Percentiles rank a stretch among this genome's conserved stretches.
These are phyloP conservation scores for Liriodendron chinense DNA, from an alignment of 164 flowering plant genomes.

Conservation along the genomic window DNA sequence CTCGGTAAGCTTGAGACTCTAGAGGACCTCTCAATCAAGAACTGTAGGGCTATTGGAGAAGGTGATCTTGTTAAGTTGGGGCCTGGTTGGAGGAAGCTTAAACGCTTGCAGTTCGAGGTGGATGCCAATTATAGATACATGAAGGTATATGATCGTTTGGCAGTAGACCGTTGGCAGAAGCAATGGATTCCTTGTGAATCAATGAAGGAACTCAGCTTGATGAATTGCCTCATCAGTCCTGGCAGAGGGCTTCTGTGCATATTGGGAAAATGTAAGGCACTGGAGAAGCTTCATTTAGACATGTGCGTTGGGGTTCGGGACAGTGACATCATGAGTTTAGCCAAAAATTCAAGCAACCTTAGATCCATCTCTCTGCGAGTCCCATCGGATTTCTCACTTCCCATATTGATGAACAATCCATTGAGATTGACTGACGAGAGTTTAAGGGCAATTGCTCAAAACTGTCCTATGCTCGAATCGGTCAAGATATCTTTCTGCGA, in stretches of 20 bases:
- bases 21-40: constrained; percentile 64
- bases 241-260: constrained; percentile 81
- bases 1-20: constrained; percentile 61
- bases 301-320: constrained; percentile 80
- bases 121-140: constrained; percentile 70
- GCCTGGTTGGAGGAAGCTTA: constrained; percentile 59
- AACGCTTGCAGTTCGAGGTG: constrained; percentile 65
- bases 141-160: constrained; percentile 60
- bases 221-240: constrained; percentile 66
- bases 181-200: constrained; percentile 63
- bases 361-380: constrained; percentile 59
- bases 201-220: constrained; percentile 66
- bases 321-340: constrained; percentile 54
- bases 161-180: constrained; percentile 68
- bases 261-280: constrained; percentile 54
- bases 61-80: constrained; percentile 75
- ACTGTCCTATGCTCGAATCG: constrained; percentile 63
- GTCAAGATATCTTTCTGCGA: constrained; percentile 63
- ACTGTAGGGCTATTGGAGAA: constrained; percentile 82
- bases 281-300: constrained; percentile 75
- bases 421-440: constrained; percentile 68
- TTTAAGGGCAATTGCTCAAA: constrained; percentile 56
- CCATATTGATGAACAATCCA: constrained; percentile 43
- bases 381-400: constrained; percentile 65
- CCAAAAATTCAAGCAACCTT: constrained; percentile 54